Evolutionary conservation across 2,329 filamentous ascomycete species (phyloP), one percentile per base, ranked within the genome.

Genomic region (Plectosphaerella cucumerina): DNA sequence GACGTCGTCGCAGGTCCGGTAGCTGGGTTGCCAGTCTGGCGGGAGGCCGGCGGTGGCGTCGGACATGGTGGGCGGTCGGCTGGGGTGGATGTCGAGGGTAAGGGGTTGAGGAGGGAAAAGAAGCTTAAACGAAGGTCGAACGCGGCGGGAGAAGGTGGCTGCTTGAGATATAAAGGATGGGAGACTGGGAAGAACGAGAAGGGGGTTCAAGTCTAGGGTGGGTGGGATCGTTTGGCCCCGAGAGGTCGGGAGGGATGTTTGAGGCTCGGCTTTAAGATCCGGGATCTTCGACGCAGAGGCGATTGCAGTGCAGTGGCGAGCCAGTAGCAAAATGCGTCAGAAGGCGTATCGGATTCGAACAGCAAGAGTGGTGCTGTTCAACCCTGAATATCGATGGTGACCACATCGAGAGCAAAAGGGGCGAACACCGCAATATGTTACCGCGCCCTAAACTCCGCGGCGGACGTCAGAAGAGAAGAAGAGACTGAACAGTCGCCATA

Each of bases 1-100:
- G 35, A 51, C 49, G 6, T 33, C 44, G 26, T 47, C 37, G 18
- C 49, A 51, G 35, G 34, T 48, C 8, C 26, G 35, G 44, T 35
- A 51, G 37, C 49, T 42, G 11, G 49, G 37, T 14, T 42, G 34
- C 22, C 11, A 31, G 37, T 43, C 47, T 35, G 47, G 37, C 10
- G 39, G 39, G n/a, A 42, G 17, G 39, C 18, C 39, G 12, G n/a
- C 39, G 39, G 9, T 20, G n/a, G n/a, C 39, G 17, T 42, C 39
- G 39, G 39, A 42, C 39, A 42, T 42, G 39, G n/a, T 18, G 39
- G 18, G 10, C 5, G 39, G 26, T 10, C n/a, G 39, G 17, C 4
- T 37, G 31, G 14, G 31, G 31, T 37, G 5, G 35, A 10, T 21
- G 6, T 18, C 18, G n/a, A 42, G 39, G 17, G n/a, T n/a, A n/a